phyloP scores from a whole-genome alignment of 371 early-diverging fungal genomes.

The Coemansia sp. region DNA sequence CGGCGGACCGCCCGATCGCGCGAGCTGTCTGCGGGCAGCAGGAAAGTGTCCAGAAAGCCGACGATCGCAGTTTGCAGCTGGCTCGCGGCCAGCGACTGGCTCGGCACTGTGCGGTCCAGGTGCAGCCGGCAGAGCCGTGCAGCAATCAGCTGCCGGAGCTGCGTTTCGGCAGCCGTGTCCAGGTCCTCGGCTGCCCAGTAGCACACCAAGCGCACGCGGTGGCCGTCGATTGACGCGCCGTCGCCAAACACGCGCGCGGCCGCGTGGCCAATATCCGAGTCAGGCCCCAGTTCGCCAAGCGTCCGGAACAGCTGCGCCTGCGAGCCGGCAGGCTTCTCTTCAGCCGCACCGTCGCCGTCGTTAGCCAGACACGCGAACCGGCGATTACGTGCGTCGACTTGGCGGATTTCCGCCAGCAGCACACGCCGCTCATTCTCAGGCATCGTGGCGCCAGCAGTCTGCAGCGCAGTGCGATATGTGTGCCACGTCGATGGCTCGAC shows the following conservation, averaged over 20 bases:
- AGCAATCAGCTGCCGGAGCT: slow-evolving; percentile 17
- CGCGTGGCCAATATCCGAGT: slow-evolving; percentile 8
- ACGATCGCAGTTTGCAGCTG: slow-evolving; percentile 28
- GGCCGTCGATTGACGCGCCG: neutral
- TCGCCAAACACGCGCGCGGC: slow-evolving; percentile 9
- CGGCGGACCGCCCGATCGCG: slow-evolving; percentile 7
- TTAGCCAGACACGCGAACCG: slow-evolving; percentile 5
- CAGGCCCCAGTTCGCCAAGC: slow-evolving; percentile 14
- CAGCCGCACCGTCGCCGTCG: neutral
- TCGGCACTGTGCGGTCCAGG: neutral
- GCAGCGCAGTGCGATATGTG: slow-evolving; percentile 14
- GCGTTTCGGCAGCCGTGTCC: slow-evolving; percentile 1
- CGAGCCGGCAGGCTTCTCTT: neutral
- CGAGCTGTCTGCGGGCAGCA: neutral
- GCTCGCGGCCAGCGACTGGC: neutral
- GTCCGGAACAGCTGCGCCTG: neutral
- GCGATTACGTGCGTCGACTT: slow-evolving; percentile 12
- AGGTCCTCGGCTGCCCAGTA: slow-evolving; percentile 19
- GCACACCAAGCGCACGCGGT: slow-evolving; percentile 17
- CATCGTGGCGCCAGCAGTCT: neutral
- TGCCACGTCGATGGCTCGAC: slow-evolving; percentile 45
- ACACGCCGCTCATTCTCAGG: neutral
- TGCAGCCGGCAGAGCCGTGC: slow-evolving; percentile 16
- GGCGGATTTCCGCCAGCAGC: neutral
- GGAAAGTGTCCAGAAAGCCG: slow-evolving; percentile 27